Base-by-base conservation (phyloP, 2,329 filamentous ascomycete genomes). In the Fusarium sp. region DNA sequence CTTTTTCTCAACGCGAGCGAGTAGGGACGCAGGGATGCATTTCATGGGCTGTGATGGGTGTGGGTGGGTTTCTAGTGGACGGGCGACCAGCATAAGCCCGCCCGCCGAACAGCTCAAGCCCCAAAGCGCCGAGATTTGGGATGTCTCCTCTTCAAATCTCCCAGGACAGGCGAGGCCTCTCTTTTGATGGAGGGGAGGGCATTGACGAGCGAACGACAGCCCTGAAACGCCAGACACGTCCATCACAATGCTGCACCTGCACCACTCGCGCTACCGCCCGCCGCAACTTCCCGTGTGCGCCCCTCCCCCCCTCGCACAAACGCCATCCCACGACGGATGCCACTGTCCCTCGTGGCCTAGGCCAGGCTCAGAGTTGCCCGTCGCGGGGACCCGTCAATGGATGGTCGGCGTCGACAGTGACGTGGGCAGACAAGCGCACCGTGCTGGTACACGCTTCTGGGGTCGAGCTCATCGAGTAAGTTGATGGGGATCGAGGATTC, bases 171-270 rank as follows among this genome's bases (percentile, higher is more conserved):
- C 17, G 22, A 58, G 31, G 22, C 20, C 33, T n/a, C 33, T 33
- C 20, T 22, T 20, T 16, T 12, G 27, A 42, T 42, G 56, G 56
- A 60, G 27, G 27, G 40, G 20, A 33, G 44, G 46, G 27, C 5
- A 38, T 58, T 33, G 22, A 24, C 14, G 42, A 46, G 42, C 42
- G 42, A 46, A 24, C 42, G 42, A 46, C 42, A 69, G 69, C 57
- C 69, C 67, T 77, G 75, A 77, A 77, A 77, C 75, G 61, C 59
- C 75, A 70, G 67, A 60, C 59, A 66, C 56, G 70, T 60, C 68
- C 61, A 76, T 77, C 72, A 46, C 59, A 75, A 75, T 76, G 64
- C 38, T 42, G 24, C 33, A 58, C 51, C 62, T 62, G 24, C 44
- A 49, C 44, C 44, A 29, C 44, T 24, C 44, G 56, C 57, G 22